Conservation (phyloP, 306 rosid species). For the Luffa aegyptiaca region DNA sequence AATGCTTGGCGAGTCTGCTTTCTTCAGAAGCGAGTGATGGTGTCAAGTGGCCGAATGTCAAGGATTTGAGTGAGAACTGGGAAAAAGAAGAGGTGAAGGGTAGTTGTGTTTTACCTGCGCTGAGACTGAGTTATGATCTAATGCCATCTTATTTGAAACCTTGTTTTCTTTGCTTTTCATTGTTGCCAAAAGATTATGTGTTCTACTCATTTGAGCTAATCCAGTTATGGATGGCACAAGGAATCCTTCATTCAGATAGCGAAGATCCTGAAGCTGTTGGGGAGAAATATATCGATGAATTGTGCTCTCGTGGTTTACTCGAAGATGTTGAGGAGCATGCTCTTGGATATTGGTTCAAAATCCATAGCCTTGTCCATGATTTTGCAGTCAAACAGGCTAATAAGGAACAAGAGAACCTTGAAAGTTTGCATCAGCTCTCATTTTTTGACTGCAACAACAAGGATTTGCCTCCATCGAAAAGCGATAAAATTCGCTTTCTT, state of each 20-base stretch:
- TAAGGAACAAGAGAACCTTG: neutral
- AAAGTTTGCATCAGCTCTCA: neutral
- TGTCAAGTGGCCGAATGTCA: neutral
- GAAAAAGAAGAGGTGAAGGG: neutral
- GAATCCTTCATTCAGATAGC: conserved; percentile 10
- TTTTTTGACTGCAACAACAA: neutral
- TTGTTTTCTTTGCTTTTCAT: conserved; percentile 19
- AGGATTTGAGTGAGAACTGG: conserved; percentile 3
- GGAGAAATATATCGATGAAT: conserved; percentile 17
- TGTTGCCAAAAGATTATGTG: conserved; percentile 14
- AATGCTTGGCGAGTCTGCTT: neutral
- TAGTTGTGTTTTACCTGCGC: neutral
- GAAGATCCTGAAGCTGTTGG: conserved; percentile 20
- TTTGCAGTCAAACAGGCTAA: conserved; percentile 19
- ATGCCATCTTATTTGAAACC: conserved; percentile 13
- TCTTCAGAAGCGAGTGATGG: neutral
- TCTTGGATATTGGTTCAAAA: conserved; percentile 3
- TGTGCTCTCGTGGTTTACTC: conserved; percentile 23
- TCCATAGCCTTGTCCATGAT: conserved; percentile 25
- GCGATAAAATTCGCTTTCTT: neutral
- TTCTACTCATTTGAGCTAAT: conserved; percentile 11
- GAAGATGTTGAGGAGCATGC: conserved; percentile 11
- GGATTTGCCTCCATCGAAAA: neutral
- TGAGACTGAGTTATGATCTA: conserved; percentile 6
- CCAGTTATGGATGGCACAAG: conserved; percentile 39